Percentiles rank a stretch among this genome's conserved stretches.
Conservation (phyloP, 2,329 filamentous ascomycete genomes). For the Hypocreales sp. region DNA sequence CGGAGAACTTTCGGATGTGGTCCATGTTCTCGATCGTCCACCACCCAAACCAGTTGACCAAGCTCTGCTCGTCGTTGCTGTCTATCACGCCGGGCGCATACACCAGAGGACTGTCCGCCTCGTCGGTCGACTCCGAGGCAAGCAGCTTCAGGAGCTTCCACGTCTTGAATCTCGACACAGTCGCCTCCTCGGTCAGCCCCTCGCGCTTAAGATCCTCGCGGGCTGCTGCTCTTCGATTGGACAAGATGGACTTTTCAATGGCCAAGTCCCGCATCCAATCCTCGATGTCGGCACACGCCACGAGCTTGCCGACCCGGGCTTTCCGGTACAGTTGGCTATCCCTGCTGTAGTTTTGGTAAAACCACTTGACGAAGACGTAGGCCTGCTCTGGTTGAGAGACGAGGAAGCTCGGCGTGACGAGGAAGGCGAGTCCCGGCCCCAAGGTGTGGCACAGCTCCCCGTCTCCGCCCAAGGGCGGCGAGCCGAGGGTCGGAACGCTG, state of each 20-base stretch:
- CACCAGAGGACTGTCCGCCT: slow-evolving; percentile 18
- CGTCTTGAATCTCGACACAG: slow-evolving; percentile 10
- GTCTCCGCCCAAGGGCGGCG: too few species aligned
- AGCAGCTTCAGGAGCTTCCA: slow-evolving; percentile 8
- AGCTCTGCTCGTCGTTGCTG: slow-evolving; percentile 43
- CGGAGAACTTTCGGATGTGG: slow-evolving; percentile 35
- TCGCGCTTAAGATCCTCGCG: not conserved
- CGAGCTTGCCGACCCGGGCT: slow-evolving; percentile 14
- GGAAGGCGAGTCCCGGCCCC: slow-evolving; percentile 14
- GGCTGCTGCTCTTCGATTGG: not conserved
- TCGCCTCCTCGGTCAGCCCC: slow-evolving; percentile 2
- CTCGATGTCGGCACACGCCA: slow-evolving; percentile 13
- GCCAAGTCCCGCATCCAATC: slow-evolving; percentile 15
- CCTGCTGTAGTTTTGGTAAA: slow-evolving; percentile 10
- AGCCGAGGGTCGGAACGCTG: too few species aligned
- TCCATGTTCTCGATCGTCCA: slow-evolving; percentile 37
- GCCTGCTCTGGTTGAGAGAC: slow-evolving; percentile 19
- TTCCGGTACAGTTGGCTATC: slow-evolving; percentile 3
- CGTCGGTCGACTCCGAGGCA: slow-evolving; percentile 4
- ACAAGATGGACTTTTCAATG: slow-evolving; percentile 6
- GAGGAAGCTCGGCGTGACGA: slow-evolving; percentile 28
- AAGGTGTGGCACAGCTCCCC: slow-evolving; percentile 15
- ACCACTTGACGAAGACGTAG: slow-evolving; percentile 20
- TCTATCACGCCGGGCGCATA: slow-evolving; percentile 33
- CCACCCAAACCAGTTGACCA: slow-evolving; percentile 47